Evolutionary conservation across 2,329 filamentous ascomycete genomes (phyloP).

Genomic region (Ustulina deusta): DNA sequence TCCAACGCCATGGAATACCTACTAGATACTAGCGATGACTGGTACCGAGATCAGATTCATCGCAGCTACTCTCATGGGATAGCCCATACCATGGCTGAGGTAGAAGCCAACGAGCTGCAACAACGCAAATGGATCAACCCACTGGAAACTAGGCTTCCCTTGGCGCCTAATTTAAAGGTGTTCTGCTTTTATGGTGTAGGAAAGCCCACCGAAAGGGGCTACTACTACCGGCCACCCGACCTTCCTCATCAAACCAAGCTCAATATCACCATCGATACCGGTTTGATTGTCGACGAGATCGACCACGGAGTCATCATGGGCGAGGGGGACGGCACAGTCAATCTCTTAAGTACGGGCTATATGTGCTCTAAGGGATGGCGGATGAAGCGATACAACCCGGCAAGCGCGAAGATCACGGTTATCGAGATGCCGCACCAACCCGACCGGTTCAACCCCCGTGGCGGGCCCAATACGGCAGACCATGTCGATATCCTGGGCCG

Average conservation of each 20-base stretch:
- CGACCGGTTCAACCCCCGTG: constrained; percentile 87
- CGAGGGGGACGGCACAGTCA: constrained; percentile 96
- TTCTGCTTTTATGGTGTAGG: constrained; percentile 98
- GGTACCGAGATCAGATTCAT: constrained; percentile 82
- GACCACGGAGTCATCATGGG: constrained; percentile 96
- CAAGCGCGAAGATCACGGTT: constrained; percentile 81
- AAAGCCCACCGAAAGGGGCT: constrained; percentile 91
- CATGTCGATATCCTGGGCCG: constrained; percentile 96
- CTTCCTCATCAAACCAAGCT: constrained; percentile 72
- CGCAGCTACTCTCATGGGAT: constrained; percentile 88
- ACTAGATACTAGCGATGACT: constrained; percentile 80
- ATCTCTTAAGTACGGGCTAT: constrained; percentile 89
- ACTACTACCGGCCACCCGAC: constrained; percentile 84
- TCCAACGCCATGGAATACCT: constrained; percentile 82
- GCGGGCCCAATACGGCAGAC: constrained; percentile 79
- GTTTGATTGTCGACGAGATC: constrained; percentile 67
- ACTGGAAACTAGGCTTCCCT: constrained; percentile 85
- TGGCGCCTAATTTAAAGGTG: constrained; percentile 90
- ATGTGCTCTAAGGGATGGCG: constrained; percentile 98
- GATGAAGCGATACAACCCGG: constrained; percentile 93
- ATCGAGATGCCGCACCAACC: constrained; percentile 98
- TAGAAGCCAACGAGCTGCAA: constrained; percentile 83
- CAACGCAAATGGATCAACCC: constrained; percentile 94
- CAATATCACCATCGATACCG: constrained; percentile 80
- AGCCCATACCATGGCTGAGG: constrained; percentile 81